Evolutionary conservation across 129 eudicot species (phyloP).

Genomic region (Arctium minus): DNA sequence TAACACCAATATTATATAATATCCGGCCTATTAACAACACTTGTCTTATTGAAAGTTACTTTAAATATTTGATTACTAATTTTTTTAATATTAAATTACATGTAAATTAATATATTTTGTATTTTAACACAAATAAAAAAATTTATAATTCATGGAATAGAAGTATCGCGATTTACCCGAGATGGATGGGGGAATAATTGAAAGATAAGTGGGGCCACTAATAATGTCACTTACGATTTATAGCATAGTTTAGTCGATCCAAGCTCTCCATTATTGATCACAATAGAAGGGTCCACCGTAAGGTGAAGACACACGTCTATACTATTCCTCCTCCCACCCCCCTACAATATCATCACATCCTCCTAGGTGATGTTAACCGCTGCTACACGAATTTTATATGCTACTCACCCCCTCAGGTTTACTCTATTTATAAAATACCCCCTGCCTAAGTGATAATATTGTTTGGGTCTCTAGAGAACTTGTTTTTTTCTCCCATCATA

Average conservation of each 20-base stretch:
- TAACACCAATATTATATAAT: neutral
- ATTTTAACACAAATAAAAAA: neutral
- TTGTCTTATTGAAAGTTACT: neutral
- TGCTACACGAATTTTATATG: neutral
- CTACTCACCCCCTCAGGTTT: constrained; percentile 4
- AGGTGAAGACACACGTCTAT: constrained; percentile 24
- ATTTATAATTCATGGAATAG: neutral
- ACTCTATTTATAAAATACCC: neutral
- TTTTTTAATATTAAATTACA: neutral
- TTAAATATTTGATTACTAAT: neutral
- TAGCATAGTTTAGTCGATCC: constrained; percentile 34
- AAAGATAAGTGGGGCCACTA: constrained; percentile 28
- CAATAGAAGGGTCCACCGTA: constrained; percentile 29
- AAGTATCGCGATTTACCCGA: neutral
- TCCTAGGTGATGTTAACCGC: constrained; percentile 7
- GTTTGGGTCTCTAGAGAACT: neutral
- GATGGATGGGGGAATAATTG: constrained; percentile 17
- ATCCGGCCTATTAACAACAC: neutral
- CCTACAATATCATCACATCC: neutral
- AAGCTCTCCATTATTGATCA: constrained; percentile 35
- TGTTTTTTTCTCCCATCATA: too few species aligned
- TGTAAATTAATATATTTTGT: neutral
- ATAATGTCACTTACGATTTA: constrained; percentile 24
- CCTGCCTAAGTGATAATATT: neutral
- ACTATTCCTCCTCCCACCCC: neutral